These are phyloP conservation scores for Hylodesmum podocarpum DNA, from an alignment of 306 rosid genomes.

Conservation along the genomic window DNA sequence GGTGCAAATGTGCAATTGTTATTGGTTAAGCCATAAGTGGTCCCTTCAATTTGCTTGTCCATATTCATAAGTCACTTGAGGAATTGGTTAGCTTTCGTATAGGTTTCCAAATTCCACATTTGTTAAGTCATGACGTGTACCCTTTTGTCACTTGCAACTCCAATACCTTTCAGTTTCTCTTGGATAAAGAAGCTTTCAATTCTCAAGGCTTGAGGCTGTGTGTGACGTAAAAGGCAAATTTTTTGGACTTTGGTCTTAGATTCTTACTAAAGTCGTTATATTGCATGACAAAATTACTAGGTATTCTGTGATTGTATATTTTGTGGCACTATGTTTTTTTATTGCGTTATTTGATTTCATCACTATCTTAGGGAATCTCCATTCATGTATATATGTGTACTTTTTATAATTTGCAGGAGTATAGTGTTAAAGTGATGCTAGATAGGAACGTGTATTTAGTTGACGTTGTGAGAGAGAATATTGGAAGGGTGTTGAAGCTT, in stretches of 20 bases:
- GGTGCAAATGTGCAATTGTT: not conserved
- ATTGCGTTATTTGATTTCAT: not conserved
- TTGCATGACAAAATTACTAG: not conserved
- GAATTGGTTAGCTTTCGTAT: not conserved
- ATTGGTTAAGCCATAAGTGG: conserved; percentile 22
- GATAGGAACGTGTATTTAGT: conserved; percentile 81
- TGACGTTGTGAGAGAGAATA: conserved; percentile 58
- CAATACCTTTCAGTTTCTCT: not conserved
- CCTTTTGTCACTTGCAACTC: not conserved
- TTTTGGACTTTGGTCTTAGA: not conserved
- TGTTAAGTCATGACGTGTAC: conserved; percentile 1
- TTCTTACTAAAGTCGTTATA: not conserved
- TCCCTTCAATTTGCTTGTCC: conserved; percentile 1
- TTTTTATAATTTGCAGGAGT: conserved; percentile 50
- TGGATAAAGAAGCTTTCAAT: not conserved
- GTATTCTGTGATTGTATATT: not conserved
- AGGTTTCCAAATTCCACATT: not conserved
- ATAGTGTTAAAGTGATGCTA: conserved; percentile 71
- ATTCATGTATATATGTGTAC: not conserved
- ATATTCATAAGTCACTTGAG: conserved; percentile 23
- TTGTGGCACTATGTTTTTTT: not conserved
- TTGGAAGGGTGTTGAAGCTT: conserved; percentile 81
- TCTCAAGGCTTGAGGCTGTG: not conserved
- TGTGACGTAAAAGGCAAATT: not conserved
- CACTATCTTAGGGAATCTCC: not conserved